A percentile compares a stretch with the other conserved stretches of the same genome.
phyloP scores from a whole-genome alignment of 768 basidiomycete genomes.

The Panaeolus cyanescens region DNA sequence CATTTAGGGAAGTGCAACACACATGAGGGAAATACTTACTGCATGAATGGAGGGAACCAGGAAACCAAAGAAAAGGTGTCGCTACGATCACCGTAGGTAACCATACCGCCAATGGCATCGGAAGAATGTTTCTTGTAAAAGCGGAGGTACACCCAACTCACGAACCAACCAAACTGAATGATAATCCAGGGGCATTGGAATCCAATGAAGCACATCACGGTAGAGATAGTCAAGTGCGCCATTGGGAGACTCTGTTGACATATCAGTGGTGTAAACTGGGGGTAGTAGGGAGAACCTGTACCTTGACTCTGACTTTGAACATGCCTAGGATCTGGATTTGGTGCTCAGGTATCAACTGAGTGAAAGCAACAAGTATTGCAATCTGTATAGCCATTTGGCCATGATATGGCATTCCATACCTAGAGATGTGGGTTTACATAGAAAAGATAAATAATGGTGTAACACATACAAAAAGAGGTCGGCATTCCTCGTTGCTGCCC shows the following conservation, averaged over 20 bases:
- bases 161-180: slow-evolving; percentile 99
- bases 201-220: slow-evolving; percentile 78
- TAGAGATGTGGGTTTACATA: slow-evolving; percentile 29
- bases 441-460: slow-evolving; percentile 3
- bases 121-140: slow-evolving; percentile 91
- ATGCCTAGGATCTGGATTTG: slow-evolving; percentile 92
- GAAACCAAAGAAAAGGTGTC: slow-evolving; percentile 94
- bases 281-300: slow-evolving; percentile 30
- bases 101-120: slow-evolving; percentile 61
- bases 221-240: slow-evolving; percentile 89
- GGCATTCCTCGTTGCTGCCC: slow-evolving; percentile 63
- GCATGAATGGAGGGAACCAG: slow-evolving; percentile 96
- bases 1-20: slow-evolving; percentile 5
- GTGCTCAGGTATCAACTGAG: slow-evolving; percentile 97
- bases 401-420: slow-evolving; percentile 88
- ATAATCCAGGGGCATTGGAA: slow-evolving; percentile 89
- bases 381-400: slow-evolving; percentile 93
- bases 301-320: slow-evolving; percentile 89
- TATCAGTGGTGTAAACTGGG: background rate
- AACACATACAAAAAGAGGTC: slow-evolving; percentile 76
- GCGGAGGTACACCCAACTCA: slow-evolving; percentile 91
- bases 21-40: slow-evolving; percentile 55
- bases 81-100: slow-evolving; percentile 89
- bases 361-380: slow-evolving; percentile 92
- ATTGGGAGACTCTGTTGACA: slow-evolving; percentile 83